Conservation (phyloP, 805 yeast species). For the Barnettozyma wickerhamii region DNA sequence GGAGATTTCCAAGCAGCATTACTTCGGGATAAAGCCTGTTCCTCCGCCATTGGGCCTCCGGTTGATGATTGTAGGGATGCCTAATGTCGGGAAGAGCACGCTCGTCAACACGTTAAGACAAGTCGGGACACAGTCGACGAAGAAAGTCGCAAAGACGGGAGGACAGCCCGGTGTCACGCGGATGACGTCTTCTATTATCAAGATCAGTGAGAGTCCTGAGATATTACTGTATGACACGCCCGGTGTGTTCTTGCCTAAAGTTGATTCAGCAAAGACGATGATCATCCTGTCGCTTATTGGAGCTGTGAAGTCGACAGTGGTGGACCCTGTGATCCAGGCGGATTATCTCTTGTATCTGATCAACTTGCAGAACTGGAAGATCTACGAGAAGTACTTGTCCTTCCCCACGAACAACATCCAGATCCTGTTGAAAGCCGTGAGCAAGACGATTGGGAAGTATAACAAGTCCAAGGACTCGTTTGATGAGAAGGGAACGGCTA, state of each 20-base stretch:
- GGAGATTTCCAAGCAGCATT: constrained; percentile 41
- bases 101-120: constrained; percentile 69
- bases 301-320: constrained; percentile 60
- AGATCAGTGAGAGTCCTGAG: constrained; percentile 55
- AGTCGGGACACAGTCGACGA: constrained; percentile 29
- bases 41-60: constrained; percentile 78
- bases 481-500: constrained; percentile 59
- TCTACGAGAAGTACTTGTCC: constrained; percentile 36
- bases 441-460: constrained; percentile 33
- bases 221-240: constrained; percentile 85
- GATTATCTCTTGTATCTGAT: constrained; percentile 75
- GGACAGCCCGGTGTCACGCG: constrained; percentile 89
- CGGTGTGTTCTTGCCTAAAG: constrained; percentile 83
- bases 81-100: constrained; percentile 95
- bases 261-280: constrained; percentile 63
- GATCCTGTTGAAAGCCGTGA: constrained; percentile 47
- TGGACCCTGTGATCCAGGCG: constrained; percentile 83
- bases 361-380: constrained; percentile 48
- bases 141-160: constrained; percentile 81
- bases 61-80: constrained; percentile 85
- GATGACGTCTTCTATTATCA: constrained; percentile 68
- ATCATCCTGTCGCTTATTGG: constrained; percentile 69
- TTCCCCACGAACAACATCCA: constrained; percentile 72
- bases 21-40: constrained; percentile 48
- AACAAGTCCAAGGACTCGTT: constrained; percentile 30